These are phyloP conservation scores for Claviceps paspali DNA, from an alignment of 2,329 filamentous ascomycete species.

Conservation along the genomic window DNA sequence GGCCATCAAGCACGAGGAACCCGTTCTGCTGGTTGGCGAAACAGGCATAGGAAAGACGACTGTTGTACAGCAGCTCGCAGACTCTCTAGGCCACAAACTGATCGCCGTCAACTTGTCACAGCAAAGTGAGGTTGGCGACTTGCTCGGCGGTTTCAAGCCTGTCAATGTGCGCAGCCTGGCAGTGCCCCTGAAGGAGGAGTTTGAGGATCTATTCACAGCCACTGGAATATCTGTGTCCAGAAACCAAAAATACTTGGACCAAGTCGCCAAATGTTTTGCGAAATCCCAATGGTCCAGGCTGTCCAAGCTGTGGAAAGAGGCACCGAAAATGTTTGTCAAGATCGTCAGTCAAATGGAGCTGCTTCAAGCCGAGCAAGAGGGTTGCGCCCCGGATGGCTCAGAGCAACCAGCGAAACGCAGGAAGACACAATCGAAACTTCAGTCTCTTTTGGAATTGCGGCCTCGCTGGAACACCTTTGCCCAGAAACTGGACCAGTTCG, in stretches of 20 bases:
- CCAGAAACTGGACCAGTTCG: slow-evolving; percentile 58
- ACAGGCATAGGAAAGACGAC: slow-evolving; percentile 98
- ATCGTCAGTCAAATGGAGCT: slow-evolving; percentile 42
- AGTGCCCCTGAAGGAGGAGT: slow-evolving; percentile 82
- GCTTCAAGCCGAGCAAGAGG: slow-evolving; percentile 25
- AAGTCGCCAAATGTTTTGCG: slow-evolving; percentile 62
- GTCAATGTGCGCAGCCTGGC: slow-evolving; percentile 80
- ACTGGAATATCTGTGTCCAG: slow-evolving; percentile 76
- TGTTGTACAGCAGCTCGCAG: slow-evolving; percentile 81
- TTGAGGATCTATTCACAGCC: slow-evolving; percentile 72
- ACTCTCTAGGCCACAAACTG: slow-evolving; percentile 69
- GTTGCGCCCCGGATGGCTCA: slow-evolving; percentile 16
- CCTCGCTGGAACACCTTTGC: slow-evolving; percentile 72
- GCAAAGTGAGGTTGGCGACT: slow-evolving; percentile 91
- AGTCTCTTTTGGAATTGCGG: slow-evolving; percentile 40
- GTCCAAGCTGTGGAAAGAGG: slow-evolving; percentile 76
- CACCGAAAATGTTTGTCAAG: slow-evolving; percentile 70
- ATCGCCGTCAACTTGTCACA: slow-evolving; percentile 93
- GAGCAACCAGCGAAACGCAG: slow-evolving; percentile 54
- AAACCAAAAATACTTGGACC: slow-evolving; percentile 74
- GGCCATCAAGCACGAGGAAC: slow-evolving; percentile 70
- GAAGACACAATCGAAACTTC: slow-evolving; percentile 51
- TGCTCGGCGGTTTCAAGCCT: slow-evolving; percentile 92
- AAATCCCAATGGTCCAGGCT: slow-evolving; percentile 80
- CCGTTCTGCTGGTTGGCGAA: slow-evolving; percentile 89